Percentiles rank a stretch among this genome's conserved stretches.
Conservation (phyloP, 306 rosid genomes). For the Sicyos edulis region DNA sequence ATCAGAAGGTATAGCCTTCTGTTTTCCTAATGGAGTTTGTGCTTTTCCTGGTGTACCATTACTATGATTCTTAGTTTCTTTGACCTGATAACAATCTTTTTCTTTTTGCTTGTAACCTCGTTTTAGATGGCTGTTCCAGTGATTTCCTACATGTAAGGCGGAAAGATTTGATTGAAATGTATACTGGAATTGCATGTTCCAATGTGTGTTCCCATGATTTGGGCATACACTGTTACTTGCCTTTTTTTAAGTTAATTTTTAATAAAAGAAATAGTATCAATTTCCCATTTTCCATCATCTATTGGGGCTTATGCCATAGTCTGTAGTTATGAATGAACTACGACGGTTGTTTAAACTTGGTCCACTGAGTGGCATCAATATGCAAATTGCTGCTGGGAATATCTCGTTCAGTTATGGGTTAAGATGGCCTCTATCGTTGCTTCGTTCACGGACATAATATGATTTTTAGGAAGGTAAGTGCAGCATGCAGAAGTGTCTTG, state of each 20-base stretch:
- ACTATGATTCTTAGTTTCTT: slow-evolving; percentile 26
- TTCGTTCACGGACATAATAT: slow-evolving; percentile 88
- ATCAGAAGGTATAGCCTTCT: slow-evolving; percentile 75
- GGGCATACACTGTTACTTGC: slow-evolving; percentile 18
- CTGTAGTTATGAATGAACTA: slow-evolving; percentile 49
- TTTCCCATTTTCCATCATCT: slow-evolving; percentile 33
- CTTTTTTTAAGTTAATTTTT: neutral
- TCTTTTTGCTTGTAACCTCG: slow-evolving; percentile 50
- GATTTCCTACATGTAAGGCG: slow-evolving; percentile 65
- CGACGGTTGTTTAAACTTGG: slow-evolving; percentile 69
- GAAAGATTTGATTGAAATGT: slow-evolving; percentile 78
- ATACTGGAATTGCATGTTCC: slow-evolving; percentile 45
- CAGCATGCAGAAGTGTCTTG: slow-evolving; percentile 93
- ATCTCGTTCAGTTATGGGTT: slow-evolving; percentile 94
- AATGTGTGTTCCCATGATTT: slow-evolving; percentile 54
- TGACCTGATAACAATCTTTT: slow-evolving; percentile 43
- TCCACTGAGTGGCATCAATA: slow-evolving; percentile 84
- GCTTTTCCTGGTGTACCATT: slow-evolving; percentile 4
- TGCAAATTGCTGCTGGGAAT: slow-evolving; percentile 99
- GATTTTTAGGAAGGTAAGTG: slow-evolving; percentile 98
- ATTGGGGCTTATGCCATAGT: slow-evolving; percentile 41
- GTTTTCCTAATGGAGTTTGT: slow-evolving; percentile 17
- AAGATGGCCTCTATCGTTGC: slow-evolving; percentile 99
- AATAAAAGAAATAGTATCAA: slow-evolving; percentile 23
- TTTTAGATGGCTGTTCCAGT: slow-evolving; percentile 81